A percentile compares a stretch with the other conserved stretches of the same genome.
Conservation (phyloP, 2,329 filamentous ascomycete genomes). For the Magnaporthiopsis rhizophila region DNA sequence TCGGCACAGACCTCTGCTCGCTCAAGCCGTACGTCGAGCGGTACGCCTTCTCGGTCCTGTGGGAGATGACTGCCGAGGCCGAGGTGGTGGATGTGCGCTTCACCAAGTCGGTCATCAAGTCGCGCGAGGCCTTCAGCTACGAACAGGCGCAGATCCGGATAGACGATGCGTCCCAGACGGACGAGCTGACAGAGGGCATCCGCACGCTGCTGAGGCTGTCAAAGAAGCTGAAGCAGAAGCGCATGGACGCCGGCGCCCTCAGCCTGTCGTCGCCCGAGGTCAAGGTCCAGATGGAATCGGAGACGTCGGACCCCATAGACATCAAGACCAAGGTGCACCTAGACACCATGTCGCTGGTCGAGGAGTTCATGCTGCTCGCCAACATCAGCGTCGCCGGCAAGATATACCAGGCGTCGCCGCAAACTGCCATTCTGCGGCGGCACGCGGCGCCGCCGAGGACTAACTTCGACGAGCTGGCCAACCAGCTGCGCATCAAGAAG, state of each 20-base stretch:
- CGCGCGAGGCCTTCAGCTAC: slow-evolving; percentile 94
- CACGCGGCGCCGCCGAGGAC: slow-evolving; percentile 89
- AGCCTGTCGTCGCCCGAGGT: slow-evolving; percentile 98
- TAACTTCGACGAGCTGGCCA: slow-evolving; percentile 90
- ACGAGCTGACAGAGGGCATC: slow-evolving; percentile 87
- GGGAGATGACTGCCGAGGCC: slow-evolving; percentile 81
- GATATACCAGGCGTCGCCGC: slow-evolving; percentile 86
- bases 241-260: slow-evolving; percentile 89
- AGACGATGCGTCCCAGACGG: slow-evolving; percentile 78
- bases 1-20: slow-evolving; percentile 93
- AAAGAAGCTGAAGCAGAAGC: slow-evolving; percentile 87
- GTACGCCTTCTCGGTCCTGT: slow-evolving; percentile 75
- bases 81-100: slow-evolving; percentile 81
- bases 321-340: slow-evolving; percentile 92
- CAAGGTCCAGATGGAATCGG: slow-evolving; percentile 87
- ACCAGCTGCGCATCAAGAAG: slow-evolving; percentile 83
- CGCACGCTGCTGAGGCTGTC: slow-evolving; percentile 79
- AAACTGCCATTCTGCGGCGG: slow-evolving; percentile 87
- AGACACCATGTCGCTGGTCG: slow-evolving; percentile 93
- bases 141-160: slow-evolving; percentile 92
- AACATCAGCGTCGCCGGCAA: slow-evolving; percentile 90
- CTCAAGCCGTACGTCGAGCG: slow-evolving; percentile 97
- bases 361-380: slow-evolving; percentile 98
- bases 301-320: slow-evolving; percentile 92
- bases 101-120: slow-evolving; percentile 96